Percentiles rank a stretch among this genome's conserved stretches.
Conservation (phyloP, 441 rosid species). For the Adansonia rubrostipa region DNA sequence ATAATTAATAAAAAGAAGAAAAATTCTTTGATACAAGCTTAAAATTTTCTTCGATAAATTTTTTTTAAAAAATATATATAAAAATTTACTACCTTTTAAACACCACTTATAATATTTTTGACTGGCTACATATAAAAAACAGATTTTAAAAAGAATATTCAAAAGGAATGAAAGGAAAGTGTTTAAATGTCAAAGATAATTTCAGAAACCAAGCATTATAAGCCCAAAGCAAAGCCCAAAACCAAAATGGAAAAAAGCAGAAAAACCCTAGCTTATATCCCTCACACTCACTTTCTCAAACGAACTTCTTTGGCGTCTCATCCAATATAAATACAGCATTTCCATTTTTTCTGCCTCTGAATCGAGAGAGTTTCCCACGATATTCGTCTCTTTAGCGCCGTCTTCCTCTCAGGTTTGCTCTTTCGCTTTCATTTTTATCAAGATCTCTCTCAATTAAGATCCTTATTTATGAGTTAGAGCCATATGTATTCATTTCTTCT, state of each 20-base stretch:
- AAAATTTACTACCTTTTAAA: constrained; percentile 18
- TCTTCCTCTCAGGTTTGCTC: not conserved
- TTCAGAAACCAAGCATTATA: not conserved
- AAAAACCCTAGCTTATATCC: not conserved
- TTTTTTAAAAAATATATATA: too few species aligned
- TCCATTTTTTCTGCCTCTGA: not conserved
- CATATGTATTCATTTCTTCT: not conserved
- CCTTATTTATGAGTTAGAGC: too few species aligned
- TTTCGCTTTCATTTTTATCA: not conserved
- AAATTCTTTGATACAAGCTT: too few species aligned
- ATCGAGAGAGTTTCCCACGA: not conserved
- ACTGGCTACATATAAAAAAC: too few species aligned
- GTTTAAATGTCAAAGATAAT: too few species aligned
- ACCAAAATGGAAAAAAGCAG: not conserved
- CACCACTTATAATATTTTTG: too few species aligned
- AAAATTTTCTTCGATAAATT: too few species aligned
- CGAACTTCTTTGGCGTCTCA: not conserved
- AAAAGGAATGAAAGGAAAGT: too few species aligned
- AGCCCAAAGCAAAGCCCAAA: not conserved
- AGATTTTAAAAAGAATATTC: too few species aligned
- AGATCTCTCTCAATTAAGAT: not conserved
- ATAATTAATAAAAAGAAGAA: too few species aligned
- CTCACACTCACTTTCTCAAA: not conserved
- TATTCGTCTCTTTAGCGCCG: too few species aligned
- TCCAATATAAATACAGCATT: not conserved